These are phyloP conservation scores for Grosmannia clavigera DNA, from an alignment of 2,329 filamentous ascomycete genomes.

Conservation along the genomic window DNA sequence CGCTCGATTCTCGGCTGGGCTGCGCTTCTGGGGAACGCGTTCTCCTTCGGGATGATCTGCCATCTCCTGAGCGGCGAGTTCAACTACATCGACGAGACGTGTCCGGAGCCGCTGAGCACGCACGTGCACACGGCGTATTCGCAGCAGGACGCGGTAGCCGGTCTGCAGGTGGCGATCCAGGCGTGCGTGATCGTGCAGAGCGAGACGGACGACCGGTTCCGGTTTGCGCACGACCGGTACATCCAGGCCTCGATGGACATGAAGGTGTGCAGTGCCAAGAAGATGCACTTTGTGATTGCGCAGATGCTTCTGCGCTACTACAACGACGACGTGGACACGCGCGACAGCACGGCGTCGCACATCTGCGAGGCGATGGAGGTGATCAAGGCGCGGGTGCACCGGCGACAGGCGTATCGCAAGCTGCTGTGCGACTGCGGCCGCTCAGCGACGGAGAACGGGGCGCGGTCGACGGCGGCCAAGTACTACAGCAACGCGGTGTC, in stretches of 20 bases:
- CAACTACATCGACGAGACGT: slow-evolving; percentile 38
- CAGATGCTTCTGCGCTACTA: slow-evolving; percentile 67
- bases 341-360: slow-evolving; percentile 68
- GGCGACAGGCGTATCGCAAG: slow-evolving; percentile 56
- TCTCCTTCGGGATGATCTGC: slow-evolving; percentile 72
- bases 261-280: slow-evolving; percentile 53
- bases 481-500: slow-evolving; percentile 68
- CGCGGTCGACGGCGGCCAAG: slow-evolving; percentile 66
- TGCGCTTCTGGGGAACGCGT: slow-evolving; percentile 66
- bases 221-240: slow-evolving; percentile 81
- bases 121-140: slow-evolving; percentile 37
- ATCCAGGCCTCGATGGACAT: slow-evolving; percentile 61
- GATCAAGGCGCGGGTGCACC: slow-evolving; percentile 52
- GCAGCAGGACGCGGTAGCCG: slow-evolving; percentile 58
- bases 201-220: slow-evolving; percentile 75
- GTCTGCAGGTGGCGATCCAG: slow-evolving; percentile 70
- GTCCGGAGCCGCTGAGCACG: slow-evolving; percentile 15
- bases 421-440: slow-evolving; percentile 70
- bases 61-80: slow-evolving; percentile 66
- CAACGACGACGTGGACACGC: slow-evolving; percentile 43
- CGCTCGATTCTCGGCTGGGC: slow-evolving; percentile 77
- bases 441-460: slow-evolving; percentile 68
- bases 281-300: slow-evolving; percentile 87
- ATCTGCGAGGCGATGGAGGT: slow-evolving; percentile 66
- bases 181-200: slow-evolving; percentile 71